Evolutionary conservation across 345 rosid species (phyloP), one percentile per base, ranked within the genome.

Genomic region (Salix caprea): DNA sequence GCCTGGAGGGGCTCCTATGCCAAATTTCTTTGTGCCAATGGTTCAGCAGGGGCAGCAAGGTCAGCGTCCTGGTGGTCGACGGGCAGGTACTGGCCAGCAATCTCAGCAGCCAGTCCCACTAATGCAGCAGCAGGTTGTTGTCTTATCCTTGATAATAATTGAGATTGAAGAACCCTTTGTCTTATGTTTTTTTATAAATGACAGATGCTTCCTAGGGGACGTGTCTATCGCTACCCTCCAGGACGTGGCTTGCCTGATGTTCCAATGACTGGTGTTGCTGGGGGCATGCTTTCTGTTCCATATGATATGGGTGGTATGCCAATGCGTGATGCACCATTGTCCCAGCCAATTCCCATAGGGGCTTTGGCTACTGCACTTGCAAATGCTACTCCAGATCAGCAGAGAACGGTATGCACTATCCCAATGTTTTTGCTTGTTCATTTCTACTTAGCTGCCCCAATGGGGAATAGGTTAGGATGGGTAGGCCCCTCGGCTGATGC

Each of bases 31-130:
- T 81, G 85, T 92, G 87, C 98, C 95, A 7, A 92, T 94, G 97
- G 97, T 88, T 79, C 98, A 88, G 84, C 97, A 87, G 72, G 93
- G 94, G 14, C 98, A 91, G 80, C 98, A 91, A 82, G 91, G 93
- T 9, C 97, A 87, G 78, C 96, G 96, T 56, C 97, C 92, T 69
- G 91, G 94, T 74, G 93, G 93, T 21, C 85, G 97, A 81, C 83
- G 93, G 34, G 72, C 85, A 19, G 96, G 96, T 65, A 86, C 83
- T 52, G 87, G 84, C 67, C 97, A 89, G 80, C 97, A 94, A 79
- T 73, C 86, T 26, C 98, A 90, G 82, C 99, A 90, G 76, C 92
- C 91, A 74, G 85, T 84, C 70, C 94, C 95, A 36, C 73, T 94
- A 69, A 89, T 92, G 92, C 97, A 86, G 85, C 97, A 86, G 79